Evolutionary conservation across 2,329 filamentous ascomycete species (phyloP).

Genomic region (Tothia fuscella): DNA sequence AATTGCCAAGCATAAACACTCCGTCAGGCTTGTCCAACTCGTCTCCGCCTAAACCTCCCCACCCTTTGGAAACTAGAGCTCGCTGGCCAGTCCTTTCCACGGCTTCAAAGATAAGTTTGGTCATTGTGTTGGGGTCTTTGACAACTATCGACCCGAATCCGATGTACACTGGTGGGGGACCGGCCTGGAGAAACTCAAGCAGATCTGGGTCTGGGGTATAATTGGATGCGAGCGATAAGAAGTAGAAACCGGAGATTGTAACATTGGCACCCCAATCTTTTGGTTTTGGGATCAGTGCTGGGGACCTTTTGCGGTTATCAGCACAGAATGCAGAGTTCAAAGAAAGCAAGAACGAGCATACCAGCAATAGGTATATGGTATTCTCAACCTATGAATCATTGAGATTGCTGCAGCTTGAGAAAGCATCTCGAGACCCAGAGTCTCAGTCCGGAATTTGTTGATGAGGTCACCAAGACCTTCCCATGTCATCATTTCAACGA

Average conservation of each 20-base stretch:
- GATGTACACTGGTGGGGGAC: constrained; percentile 72
- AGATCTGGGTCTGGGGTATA: constrained; percentile 70
- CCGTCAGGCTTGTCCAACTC: constrained; percentile 45
- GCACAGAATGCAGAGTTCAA: constrained; percentile 87
- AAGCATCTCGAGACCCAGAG: constrained; percentile 62
- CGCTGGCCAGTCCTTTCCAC: constrained; percentile 80
- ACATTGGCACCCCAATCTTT: constrained; percentile 97
- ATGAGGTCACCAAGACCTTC: constrained; percentile 70
- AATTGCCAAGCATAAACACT: constrained; percentile 78
- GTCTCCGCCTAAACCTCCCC: constrained; percentile 67
- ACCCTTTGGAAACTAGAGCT: constrained; percentile 91
- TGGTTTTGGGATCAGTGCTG: constrained; percentile 82
- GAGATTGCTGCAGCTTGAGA: constrained; percentile 76
- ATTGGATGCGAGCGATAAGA: constrained; percentile 60
- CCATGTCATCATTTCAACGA: constrained; percentile 40
- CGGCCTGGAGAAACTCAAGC: constrained; percentile 69
- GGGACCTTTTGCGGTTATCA: constrained; percentile 92
- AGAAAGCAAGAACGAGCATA: constrained; percentile 86
- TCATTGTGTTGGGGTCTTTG: constrained; percentile 76
- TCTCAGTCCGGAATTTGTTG: constrained; percentile 69
- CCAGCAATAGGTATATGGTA: constrained; percentile 48
- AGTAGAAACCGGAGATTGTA: constrained; percentile 95
- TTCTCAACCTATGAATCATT: constrained; percentile 65
- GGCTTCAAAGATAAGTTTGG: constrained; percentile 83
- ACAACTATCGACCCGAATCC: constrained; percentile 98